Conservation (phyloP, 2,329 filamentous ascomycete species). For the Ascochyta pisi region DNA sequence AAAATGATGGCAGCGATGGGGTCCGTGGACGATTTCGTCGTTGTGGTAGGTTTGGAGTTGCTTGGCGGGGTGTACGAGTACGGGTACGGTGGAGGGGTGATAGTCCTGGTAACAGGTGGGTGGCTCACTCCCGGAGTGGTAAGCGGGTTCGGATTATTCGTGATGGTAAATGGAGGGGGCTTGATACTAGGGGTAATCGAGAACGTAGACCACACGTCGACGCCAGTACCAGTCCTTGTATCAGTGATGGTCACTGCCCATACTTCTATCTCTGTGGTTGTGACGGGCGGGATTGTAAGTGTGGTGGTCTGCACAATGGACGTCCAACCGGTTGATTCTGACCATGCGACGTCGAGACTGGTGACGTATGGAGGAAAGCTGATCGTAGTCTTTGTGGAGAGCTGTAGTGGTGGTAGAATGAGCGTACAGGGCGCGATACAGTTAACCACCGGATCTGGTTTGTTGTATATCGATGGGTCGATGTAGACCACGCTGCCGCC, state of each 20-base stretch:
- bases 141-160: no score
- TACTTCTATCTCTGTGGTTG: not conserved
- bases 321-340: not conserved
- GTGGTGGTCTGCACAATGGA: not conserved
- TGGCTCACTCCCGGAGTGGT: no score
- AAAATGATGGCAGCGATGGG: no score
- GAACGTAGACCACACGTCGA: no score
- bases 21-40: no score
- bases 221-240: not conserved
- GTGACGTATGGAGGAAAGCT: slow-evolving; percentile 14
- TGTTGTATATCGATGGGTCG: slow-evolving; percentile 4
- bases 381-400: slow-evolving; percentile 1
- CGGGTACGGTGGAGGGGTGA: no score
- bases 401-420: slow-evolving; percentile 6
- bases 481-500: slow-evolving; percentile 1
- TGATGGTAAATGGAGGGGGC: no score
- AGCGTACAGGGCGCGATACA: slow-evolving; percentile 13
- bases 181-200: no score
- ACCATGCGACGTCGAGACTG: not conserved
- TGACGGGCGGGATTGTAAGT: not conserved
- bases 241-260: not conserved
- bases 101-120: no score
- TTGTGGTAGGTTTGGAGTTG: no score
- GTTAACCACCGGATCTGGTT: slow-evolving; percentile 6
- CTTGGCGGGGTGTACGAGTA: no score